Evolutionary conservation across 1,139 yeast species (phyloP).

Genomic region (Kodamaea ohmeri): DNA sequence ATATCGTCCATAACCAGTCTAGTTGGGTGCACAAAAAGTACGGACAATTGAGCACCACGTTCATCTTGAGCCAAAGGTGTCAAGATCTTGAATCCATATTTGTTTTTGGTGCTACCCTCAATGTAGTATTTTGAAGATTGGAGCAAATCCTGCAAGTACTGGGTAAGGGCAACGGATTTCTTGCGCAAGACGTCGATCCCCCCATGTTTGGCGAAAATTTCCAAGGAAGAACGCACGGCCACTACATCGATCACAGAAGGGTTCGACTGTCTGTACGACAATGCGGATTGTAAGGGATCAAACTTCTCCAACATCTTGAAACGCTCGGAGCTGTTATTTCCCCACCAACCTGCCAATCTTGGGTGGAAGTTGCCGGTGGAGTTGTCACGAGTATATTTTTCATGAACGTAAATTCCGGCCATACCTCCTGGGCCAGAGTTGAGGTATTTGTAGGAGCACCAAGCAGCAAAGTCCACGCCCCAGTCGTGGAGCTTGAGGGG

Average conservation of each 20-base stretch:
- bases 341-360: slow-evolving; percentile 97
- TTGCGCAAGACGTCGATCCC: slow-evolving; percentile 58
- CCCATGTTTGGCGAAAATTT: slow-evolving; percentile 58
- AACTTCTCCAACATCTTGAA: slow-evolving; percentile 79
- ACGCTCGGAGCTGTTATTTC: slow-evolving; percentile 65
- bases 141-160: slow-evolving; percentile 50
- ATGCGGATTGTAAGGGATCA: slow-evolving; percentile 78
- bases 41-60: slow-evolving; percentile 81
- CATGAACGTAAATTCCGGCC: slow-evolving; percentile 78
- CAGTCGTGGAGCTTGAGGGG: slow-evolving; percentile 75
- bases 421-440: slow-evolving; percentile 93
- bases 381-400: slow-evolving; percentile 39
- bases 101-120: slow-evolving; percentile 17
- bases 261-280: slow-evolving; percentile 88
- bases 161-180: slow-evolving; percentile 60
- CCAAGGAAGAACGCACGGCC: slow-evolving; percentile 63
- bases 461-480: slow-evolving; percentile 89
- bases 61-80: slow-evolving; percentile 60
- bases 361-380: slow-evolving; percentile 44
- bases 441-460: slow-evolving; percentile 91
- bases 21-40: slow-evolving; percentile 57
- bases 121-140: slow-evolving; percentile 43
- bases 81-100: slow-evolving; percentile 60
- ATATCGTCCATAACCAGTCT: slow-evolving; percentile 64
- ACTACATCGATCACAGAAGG: slow-evolving; percentile 86